Evolutionary conservation across 1,284 basidiomycete species (phyloP).

Genomic region (Hemileia vastatrix): DNA sequence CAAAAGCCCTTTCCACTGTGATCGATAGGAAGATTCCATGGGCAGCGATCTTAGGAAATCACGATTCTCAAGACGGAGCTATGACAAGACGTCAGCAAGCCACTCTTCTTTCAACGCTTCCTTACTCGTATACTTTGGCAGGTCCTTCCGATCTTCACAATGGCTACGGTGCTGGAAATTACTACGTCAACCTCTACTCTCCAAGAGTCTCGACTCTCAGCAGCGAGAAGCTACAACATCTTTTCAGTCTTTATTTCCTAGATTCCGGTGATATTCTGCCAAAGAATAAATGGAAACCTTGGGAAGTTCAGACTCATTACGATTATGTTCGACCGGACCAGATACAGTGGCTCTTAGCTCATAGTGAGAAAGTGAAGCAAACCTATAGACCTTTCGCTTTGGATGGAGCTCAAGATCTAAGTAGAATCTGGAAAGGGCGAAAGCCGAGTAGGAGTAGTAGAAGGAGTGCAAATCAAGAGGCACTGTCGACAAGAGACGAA

Average conservation of each 20-base stretch:
- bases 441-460: background rate
- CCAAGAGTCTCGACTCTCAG: conserved; percentile 18
- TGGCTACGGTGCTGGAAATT: conserved; percentile 34
- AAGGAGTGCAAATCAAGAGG: background rate
- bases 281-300: too few species aligned
- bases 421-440: conserved; percentile 12
- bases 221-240: conserved; percentile 17
- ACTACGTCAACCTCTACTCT: conserved; percentile 28
- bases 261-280: conserved; percentile 27
- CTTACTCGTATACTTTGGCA: conserved; percentile 29
- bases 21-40: conserved; percentile 33
- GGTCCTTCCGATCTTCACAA: conserved; percentile 29
- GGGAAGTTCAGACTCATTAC: too few species aligned
- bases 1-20: conserved; percentile 28
- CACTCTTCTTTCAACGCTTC: conserved; percentile 28
- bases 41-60: conserved; percentile 38
- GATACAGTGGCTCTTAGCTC: too few species aligned
- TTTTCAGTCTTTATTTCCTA: conserved; percentile 33
- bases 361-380: too few species aligned
- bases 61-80: conserved; percentile 33
- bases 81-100: conserved; percentile 30
- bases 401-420: conserved; percentile 27
- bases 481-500: background rate
- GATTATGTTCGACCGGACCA: too few species aligned
- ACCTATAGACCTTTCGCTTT: too few species aligned